Base-by-base conservation (phyloP, 2,329 filamentous ascomycete species). In the Lizonia empirigonia region DNA sequence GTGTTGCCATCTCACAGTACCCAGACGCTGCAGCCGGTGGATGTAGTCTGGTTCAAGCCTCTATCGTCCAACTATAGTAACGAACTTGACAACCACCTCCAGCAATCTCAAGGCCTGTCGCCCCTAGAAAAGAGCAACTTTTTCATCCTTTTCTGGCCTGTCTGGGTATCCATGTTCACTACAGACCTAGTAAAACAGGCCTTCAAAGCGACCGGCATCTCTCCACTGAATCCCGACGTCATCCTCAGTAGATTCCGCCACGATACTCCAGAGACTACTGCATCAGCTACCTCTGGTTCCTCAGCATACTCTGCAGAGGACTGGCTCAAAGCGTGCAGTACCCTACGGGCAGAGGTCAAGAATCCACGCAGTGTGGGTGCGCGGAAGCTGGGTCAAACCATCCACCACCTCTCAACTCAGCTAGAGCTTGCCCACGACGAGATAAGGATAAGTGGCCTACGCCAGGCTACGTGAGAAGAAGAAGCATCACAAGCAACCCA, bases 91-190 rank as follows among this genome's bases (percentile, higher is more conserved):
- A n/a, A n/a, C n/a, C n/a, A n/a, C n/a, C n/a, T n/a, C n/a, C n/a
- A n/a, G n/a, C 9, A 15, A 26, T 18, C 22, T 22, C 16, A 40
- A 20, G 37, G 22, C 24, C 20, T 16, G 5, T 16, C 13, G 7
- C 37, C n/a, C 5, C n/a, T 40, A 10, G 5, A 26, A n/a, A 40
- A 40, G n/a, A 23, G 3, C 19, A 9, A 48, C 44, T 48, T 40
- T 18, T 40, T 40, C 30, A 9, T 26, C 35, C 36, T 48, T 9
- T 48, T 48, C 36, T 48, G 10, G 44, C 30, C 24, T 35, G 44
- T 35, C 19, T 48, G 10, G 35, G 35, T 40, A 27, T 22, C 4
- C 12, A 39, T n/a, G 4, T 48, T 48, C 19, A 40, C 6, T 13
- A n/a, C 40, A 48, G 15, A 24, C 3, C 22, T 40, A 16, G 23